Evolutionary conservation across 163 green algal genomes (phyloP), one percentile per base, ranked within the genome.

Genomic region (Scenedesmus sp.): DNA sequence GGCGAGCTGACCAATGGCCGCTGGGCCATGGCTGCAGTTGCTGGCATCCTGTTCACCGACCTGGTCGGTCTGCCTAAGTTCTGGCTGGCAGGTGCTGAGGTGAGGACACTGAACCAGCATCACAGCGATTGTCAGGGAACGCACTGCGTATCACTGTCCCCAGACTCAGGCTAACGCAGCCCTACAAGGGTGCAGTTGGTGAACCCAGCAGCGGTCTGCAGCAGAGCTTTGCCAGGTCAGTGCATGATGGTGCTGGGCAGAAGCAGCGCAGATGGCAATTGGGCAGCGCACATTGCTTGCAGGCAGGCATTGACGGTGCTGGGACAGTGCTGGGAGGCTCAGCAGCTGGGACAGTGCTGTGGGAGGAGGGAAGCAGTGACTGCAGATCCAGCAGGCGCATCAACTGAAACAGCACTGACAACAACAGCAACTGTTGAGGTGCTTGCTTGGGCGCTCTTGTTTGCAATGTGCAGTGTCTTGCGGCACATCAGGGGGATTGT

Each of bases 1-100:
- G 97, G 94, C 70, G 97, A 99, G 95, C 93, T 98, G 83, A 97
- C 93, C 95, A 99, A 99, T 91, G 97, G 96, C 80, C 96, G 97
- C 88, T 99, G 95, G 95, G 96, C 96, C 59, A 99, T 99, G 97
- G 93, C 94, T 82, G 97, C 96, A 43, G 95, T 97, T 35, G 94
- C 93, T 61, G 97, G 97, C 90, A 98, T 98, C 94, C 93, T 98
- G 80, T 96, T 97, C 93, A 97, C 95, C 42, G 96, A 98, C 70
- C 80, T 95, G 33, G 61, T 97, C 16, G 96, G 96, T 86, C 90
- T 96, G 88, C 94, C 94, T 85, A 95, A 97, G 92, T 99, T 96
- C 92, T 98, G 95, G 95, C 90, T 96, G 88, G 96, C 97, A 37
- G 97, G 96, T 68, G 96, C 97, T 44, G 93, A 97, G 91, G 96